Conservation (phyloP, 768 basidiomycete species). For the Boletus pseudo-olivaceus region DNA sequence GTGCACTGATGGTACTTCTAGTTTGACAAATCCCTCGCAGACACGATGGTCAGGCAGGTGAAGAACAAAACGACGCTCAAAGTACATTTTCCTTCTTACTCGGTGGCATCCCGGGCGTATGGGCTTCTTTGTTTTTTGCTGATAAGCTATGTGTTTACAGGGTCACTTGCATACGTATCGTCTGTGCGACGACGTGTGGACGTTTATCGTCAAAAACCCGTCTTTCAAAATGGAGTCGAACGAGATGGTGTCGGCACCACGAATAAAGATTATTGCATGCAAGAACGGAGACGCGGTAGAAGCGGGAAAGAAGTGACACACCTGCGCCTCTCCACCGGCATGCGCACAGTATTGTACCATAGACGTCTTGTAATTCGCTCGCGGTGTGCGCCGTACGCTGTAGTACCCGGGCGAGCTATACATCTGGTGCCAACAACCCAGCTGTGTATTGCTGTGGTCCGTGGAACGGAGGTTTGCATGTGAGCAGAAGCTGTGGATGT, state of each 20-base stretch:
- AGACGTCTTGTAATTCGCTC: conserved; percentile 26
- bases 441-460: conserved; percentile 16
- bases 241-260: conserved; percentile 65
- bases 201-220: conserved; percentile 93
- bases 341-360: conserved; percentile 19
- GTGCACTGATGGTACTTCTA: conserved; percentile 33
- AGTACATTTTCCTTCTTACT: conserved; percentile 39
- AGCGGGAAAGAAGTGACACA: conserved; percentile 66
- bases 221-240: conserved; percentile 94
- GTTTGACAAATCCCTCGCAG: conserved; percentile 96
- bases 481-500: conserved; percentile 4
- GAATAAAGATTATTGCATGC: conserved; percentile 98
- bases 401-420: neutral
- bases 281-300: conserved; percentile 92
- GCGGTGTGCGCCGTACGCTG: neutral
- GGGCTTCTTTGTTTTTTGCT: neutral
- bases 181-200: conserved; percentile 96
- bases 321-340: neutral
- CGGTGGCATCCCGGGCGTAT: neutral
- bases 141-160: conserved; percentile 34
- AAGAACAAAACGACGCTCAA: conserved; percentile 95
- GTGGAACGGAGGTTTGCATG: neutral
- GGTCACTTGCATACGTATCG: conserved; percentile 92
- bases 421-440: neutral
- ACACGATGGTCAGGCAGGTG: conserved; percentile 88